phyloP scores from a whole-genome alignment of 2,329 filamentous ascomycete genomes.

The Didymella glomerata region DNA sequence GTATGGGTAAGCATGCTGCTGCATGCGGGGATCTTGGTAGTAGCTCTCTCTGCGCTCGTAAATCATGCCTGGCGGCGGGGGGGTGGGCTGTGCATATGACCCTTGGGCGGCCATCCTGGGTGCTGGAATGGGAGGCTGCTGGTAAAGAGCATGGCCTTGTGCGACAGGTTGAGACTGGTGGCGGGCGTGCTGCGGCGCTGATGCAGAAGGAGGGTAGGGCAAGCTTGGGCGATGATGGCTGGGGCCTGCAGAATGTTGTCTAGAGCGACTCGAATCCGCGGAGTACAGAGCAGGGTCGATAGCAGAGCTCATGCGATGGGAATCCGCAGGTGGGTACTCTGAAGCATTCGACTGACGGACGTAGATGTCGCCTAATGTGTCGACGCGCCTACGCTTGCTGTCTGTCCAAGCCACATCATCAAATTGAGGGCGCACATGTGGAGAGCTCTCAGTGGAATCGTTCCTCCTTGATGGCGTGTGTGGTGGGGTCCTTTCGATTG shows the following conservation, averaged over 20 bases:
- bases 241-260: slow-evolving; percentile 22
- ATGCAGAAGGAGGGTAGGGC: slow-evolving; percentile 32
- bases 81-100: slow-evolving; percentile 27
- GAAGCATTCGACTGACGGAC: slow-evolving; percentile 26
- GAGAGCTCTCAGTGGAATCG: slow-evolving; percentile 41
- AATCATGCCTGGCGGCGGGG: slow-evolving; percentile 15
- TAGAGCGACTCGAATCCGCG: slow-evolving; percentile 9
- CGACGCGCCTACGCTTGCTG: slow-evolving; percentile 41
- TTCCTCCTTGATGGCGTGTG: slow-evolving; percentile 43
- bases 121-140: slow-evolving; percentile 9
- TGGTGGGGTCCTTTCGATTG: slow-evolving; percentile 45
- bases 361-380: slow-evolving; percentile 37
- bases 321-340: slow-evolving; percentile 29
- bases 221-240: slow-evolving; percentile 42
- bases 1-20: slow-evolving; percentile 29
- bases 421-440: slow-evolving; percentile 37
- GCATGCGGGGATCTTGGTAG: slow-evolving; percentile 37
- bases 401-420: slow-evolving; percentile 42
- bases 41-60: slow-evolving; percentile 39
- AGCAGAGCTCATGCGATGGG: slow-evolving; percentile 31
- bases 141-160: slow-evolving; percentile 23
- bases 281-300: slow-evolving; percentile 37
- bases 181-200: slow-evolving; percentile 33
- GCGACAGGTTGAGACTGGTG: slow-evolving; percentile 41
- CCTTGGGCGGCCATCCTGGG: slow-evolving; percentile 23